Evolutionary conservation across 257 asterid species (phyloP).

Genomic region (Penstemon davidsonii): DNA sequence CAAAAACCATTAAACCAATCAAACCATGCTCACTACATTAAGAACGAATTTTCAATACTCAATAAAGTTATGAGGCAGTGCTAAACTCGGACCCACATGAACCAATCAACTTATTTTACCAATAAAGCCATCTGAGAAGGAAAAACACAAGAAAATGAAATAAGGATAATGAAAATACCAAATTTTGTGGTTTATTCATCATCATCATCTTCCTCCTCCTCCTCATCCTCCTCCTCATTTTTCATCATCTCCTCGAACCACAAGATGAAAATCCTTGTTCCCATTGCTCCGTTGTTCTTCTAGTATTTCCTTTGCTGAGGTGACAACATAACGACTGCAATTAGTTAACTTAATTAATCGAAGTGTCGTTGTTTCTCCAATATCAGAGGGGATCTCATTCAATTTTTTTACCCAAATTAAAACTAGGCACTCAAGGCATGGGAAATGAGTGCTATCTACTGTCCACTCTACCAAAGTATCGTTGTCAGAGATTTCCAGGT

Average conservation of each 20-base stretch:
- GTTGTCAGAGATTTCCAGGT: background rate
- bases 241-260: background rate
- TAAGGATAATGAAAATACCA: no score
- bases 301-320: conserved; percentile 15
- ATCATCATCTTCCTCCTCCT: no score
- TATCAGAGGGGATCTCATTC: conserved; percentile 20
- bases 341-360: background rate
- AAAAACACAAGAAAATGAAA: no score
- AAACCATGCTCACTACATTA: no score
- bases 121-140: no score
- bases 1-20: no score
- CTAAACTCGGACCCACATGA: no score
- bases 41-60: no score
- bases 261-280: conserved; percentile 8
- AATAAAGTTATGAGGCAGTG: no score
- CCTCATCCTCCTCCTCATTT: no score
- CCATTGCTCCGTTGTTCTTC: conserved; percentile 26
- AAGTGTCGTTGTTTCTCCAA: conserved; percentile 23
- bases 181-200: no score
- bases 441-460: conserved; percentile 14
- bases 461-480: conserved; percentile 1
- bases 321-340: background rate
- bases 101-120: no score
- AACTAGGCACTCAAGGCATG: conserved; percentile 19
- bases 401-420: background rate